A percentile compares a stretch with the other conserved stretches of the same genome.
These are phyloP conservation scores for Russula brevipes DNA, from an alignment of 768 basidiomycete species.

Conservation along the genomic window DNA sequence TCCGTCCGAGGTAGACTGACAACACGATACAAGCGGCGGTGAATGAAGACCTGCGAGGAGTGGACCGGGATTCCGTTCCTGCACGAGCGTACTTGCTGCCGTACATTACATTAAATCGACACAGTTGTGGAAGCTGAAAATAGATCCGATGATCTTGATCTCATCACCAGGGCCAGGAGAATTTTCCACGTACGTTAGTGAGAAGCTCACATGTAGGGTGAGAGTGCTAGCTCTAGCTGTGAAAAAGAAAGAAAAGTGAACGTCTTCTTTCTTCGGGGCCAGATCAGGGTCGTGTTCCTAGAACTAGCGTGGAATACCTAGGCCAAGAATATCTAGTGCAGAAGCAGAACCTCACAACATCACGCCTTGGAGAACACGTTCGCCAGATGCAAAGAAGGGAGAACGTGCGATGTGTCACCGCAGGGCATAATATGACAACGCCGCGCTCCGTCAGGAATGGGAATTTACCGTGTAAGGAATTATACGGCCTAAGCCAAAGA, in stretches of 20 bases:
- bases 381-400: neutral
- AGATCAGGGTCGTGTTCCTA: neutral
- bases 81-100: neutral
- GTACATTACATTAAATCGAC: neutral
- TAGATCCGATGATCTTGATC: neutral
- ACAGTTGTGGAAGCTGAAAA: neutral
- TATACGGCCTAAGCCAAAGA: neutral
- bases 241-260: neutral
- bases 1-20: neutral
- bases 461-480: neutral
- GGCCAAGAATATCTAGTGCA: neutral
- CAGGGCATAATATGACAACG: neutral
- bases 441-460: neutral
- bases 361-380: neutral
- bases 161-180: neutral
- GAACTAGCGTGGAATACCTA: neutral
- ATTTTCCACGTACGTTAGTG: neutral
- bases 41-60: neutral
- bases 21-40: neutral
- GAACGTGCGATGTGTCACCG: neutral
- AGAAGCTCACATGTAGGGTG: neutral
- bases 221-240: neutral
- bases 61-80: neutral
- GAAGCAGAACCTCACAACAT: neutral
- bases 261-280: too few relatives aligned